These are phyloP conservation scores for Podospora fimiseda DNA, from an alignment of 495 filamentous ascomycete genomes.

Conservation along the genomic window DNA sequence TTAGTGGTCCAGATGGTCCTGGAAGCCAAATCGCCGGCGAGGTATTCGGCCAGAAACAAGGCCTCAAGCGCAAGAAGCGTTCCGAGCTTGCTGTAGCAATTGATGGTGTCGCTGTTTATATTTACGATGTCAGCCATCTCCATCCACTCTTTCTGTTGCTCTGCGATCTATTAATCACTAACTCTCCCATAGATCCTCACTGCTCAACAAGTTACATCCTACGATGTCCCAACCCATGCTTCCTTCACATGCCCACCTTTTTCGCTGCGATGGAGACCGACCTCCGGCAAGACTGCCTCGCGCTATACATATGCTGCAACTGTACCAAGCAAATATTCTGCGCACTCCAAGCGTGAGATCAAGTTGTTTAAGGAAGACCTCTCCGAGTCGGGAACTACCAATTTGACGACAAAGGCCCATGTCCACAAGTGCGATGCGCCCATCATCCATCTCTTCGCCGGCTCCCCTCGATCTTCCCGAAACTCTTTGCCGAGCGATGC, in stretches of 20 bases:
- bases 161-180: conserved; percentile 6
- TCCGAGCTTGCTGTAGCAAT: conserved; percentile 76
- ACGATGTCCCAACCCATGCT: conserved; percentile 76
- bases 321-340: conserved; percentile 24
- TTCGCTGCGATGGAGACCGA: conserved; percentile 60
- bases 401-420: conserved; percentile 22
- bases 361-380: conserved; percentile 55
- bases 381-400: conserved; percentile 54
- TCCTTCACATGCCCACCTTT: conserved; percentile 70
- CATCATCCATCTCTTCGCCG: conserved; percentile 25
- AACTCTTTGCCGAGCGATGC: conserved; percentile 7
- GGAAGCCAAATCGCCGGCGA: conserved; percentile 59
- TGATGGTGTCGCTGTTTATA: conserved; percentile 84
- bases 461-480: conserved; percentile 14
- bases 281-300: conserved; percentile 45
- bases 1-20: conserved; percentile 45
- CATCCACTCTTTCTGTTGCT: neutral
- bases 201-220: conserved; percentile 74
- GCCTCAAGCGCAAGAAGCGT: conserved; percentile 76
- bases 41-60: conserved; percentile 61
- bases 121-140: conserved; percentile 70
- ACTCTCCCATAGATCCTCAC: conserved; percentile 58
- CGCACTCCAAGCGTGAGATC: conserved; percentile 33
- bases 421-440: conserved; percentile 16
- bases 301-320: conserved; percentile 64